A percentile compares a stretch with the other conserved stretches of the same genome.
These are phyloP conservation scores for Gilbertella persicaria DNA, from an alignment of 371 early-diverging fungal genomes.

Conservation along the genomic window DNA sequence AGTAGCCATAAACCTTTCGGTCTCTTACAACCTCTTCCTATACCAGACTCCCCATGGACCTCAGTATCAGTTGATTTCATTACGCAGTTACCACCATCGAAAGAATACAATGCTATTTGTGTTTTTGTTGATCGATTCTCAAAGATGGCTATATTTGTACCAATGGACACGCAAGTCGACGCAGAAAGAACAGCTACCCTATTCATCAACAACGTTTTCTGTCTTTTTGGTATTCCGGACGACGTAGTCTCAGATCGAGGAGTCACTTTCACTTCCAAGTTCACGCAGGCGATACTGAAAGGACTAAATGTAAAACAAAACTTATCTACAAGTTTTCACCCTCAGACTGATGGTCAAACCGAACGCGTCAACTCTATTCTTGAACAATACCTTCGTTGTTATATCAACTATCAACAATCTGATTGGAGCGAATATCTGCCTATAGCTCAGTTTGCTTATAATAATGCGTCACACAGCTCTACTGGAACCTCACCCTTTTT, in stretches of 20 bases:
- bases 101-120: conserved; percentile 34
- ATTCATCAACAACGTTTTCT: conserved; percentile 34
- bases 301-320: conserved; percentile 28
- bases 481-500: conserved; percentile 32
- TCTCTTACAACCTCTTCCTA: conserved; percentile 38
- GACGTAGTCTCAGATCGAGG: conserved; percentile 51
- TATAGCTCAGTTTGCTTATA: conserved; percentile 53
- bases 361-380: conserved; percentile 52
- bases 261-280: conserved; percentile 39
- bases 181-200: conserved; percentile 31
- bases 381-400: conserved; percentile 52
- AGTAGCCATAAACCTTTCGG: conserved; percentile 25
- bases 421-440: conserved; percentile 51
- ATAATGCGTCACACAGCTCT: conserved; percentile 35
- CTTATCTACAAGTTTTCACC: conserved; percentile 46
- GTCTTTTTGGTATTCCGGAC: conserved; percentile 41
- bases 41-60: conserved; percentile 41
- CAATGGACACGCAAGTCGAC: conserved; percentile 24
- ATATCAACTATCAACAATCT: conserved; percentile 40
- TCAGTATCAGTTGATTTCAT: conserved; percentile 16
- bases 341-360: conserved; percentile 60
- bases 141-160: conserved; percentile 47
- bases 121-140: conserved; percentile 51
- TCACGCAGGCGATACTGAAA: conserved; percentile 25
- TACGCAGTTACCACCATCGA: conserved; percentile 26